Evolutionary conservation across 306 rosid species (phyloP).

Genomic region (Hippophae gyantsensis): DNA sequence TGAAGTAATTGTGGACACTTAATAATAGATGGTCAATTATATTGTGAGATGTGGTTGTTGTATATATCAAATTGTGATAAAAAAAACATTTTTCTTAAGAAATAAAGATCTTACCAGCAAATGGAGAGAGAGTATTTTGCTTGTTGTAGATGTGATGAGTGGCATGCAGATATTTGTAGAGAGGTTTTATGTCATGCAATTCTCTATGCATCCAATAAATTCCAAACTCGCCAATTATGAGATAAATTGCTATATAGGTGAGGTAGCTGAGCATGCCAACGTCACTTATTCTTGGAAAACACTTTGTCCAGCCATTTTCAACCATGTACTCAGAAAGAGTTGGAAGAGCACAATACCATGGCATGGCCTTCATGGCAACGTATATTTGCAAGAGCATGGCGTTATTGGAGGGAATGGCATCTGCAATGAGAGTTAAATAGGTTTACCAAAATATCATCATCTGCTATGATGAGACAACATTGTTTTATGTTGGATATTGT

Average conservation of each 20-base stretch:
- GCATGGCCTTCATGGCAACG: conserved; percentile 88
- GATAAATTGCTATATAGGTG: conserved; percentile 42
- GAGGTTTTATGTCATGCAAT: conserved; percentile 90
- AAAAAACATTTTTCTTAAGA: conserved; percentile 1
- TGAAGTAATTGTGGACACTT: no score
- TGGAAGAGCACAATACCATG: conserved; percentile 73
- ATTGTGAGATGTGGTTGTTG: no score
- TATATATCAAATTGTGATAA: no score
- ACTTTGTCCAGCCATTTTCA: conserved; percentile 72
- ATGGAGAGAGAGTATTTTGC: conserved; percentile 90
- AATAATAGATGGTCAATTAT: no score
- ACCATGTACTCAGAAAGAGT: conserved; percentile 61
- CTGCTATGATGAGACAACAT: neutral
- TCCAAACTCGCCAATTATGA: conserved; percentile 66
- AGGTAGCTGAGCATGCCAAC: conserved; percentile 51
- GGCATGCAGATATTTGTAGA: conserved; percentile 81
- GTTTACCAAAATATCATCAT: conserved; percentile 11
- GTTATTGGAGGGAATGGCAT: conserved; percentile 62
- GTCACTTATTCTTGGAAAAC: conserved; percentile 55
- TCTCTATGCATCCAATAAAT: conserved; percentile 93
- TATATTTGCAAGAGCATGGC: conserved; percentile 78
- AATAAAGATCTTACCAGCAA: conserved; percentile 62
- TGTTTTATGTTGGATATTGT: neutral
- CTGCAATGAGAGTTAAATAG: conserved; percentile 38
- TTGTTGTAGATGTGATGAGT: conserved; percentile 90